Base-by-base conservation (phyloP, 495 filamentous ascomycete genomes). In the Penicillium bovifimosum region DNA sequence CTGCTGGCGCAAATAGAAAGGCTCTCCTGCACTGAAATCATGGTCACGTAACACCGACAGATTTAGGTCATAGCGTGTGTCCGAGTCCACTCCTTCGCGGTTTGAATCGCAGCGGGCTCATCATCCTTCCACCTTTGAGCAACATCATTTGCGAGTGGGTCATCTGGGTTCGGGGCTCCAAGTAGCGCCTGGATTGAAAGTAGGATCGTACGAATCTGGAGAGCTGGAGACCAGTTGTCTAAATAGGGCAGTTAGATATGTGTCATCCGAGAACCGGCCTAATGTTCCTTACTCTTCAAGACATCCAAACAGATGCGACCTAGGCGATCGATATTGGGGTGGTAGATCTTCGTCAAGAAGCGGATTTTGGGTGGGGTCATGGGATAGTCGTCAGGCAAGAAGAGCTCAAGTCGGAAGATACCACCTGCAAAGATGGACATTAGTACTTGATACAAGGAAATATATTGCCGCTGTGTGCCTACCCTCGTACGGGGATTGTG, bases 331-430 rank as follows among this genome's bases (percentile, higher is more conserved):
- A 99, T 96, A 68, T 99, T 99, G 29, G 93, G 93, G 65, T 99
- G 93, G 68, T 96, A 99, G 68, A 99, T 99, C 72, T 96, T 96
- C 57, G 93, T 99, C 16, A 99, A 73, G 72, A 99, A 99, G 34
- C 93, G 87, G 57, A 99, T 96, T 76, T 96, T 96, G 10, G 93
- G 93, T 26, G 93, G 93, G 31, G 90, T 95, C 93, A 99, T 99
- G 9, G 93, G 93, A 64, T 99, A 99, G 72, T 99, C 93, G 63
- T 99, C 93, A 31, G 93, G 95, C n/a, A 99, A 79, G 73, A 99
- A 99, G 7, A 99, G 81, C 71, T 99, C 93, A 51, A 96, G 89
- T 66, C 91, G 90, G 79, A 99, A 99, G 58, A 96, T 82, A 43
- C 93, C 93, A 59, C 89, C 93, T 95, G 42, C 6, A 9, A 29